phyloP scores from a whole-genome alignment of 1,284 basidiomycete genomes.

The Fomitiporia mediterranea region DNA sequence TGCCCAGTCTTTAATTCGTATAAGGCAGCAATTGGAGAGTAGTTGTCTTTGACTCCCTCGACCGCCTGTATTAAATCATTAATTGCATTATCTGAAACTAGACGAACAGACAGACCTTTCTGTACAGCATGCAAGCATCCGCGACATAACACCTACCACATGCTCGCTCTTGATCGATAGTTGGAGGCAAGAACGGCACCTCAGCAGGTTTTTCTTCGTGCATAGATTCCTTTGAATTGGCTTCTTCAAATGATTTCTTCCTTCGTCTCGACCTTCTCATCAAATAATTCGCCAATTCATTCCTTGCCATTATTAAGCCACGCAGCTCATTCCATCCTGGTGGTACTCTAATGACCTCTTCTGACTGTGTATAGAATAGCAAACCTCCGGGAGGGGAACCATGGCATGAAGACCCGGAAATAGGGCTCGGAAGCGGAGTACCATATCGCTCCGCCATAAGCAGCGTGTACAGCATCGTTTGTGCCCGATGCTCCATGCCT shows the following conservation, averaged over 20 bases:
- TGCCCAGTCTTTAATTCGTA: slow-evolving; percentile 81
- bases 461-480: slow-evolving; percentile 96
- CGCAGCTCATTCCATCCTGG: slow-evolving; percentile 79
- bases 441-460: slow-evolving; percentile 89
- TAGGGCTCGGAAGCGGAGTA: slow-evolving; percentile 21
- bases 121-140: slow-evolving; percentile 92
- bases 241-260: slow-evolving; percentile 23
- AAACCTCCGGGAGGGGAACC: slow-evolving; percentile 67
- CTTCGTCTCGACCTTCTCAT: slow-evolving; percentile 37
- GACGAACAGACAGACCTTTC: slow-evolving; percentile 54
- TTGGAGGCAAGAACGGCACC: slow-evolving; percentile 72
- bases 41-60: slow-evolving; percentile 53
- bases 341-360: slow-evolving; percentile 82
- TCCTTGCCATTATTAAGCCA: slow-evolving; percentile 77
- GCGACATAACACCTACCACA: slow-evolving; percentile 82
- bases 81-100: slow-evolving; percentile 8
- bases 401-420: slow-evolving; percentile 25
- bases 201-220: slow-evolving; percentile 25
- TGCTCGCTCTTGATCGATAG: slow-evolving; percentile 76
- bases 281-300: slow-evolving; percentile 82
- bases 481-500: slow-evolving; percentile 91
- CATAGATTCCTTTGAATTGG: slow-evolving; percentile 3
- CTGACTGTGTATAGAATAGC: slow-evolving; percentile 91
- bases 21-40: slow-evolving; percentile 70
- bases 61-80: slow-evolving; percentile 49